Conservation (phyloP, 192 early-diverging fungal genomes). For the Gaertneriomyces sp. region DNA sequence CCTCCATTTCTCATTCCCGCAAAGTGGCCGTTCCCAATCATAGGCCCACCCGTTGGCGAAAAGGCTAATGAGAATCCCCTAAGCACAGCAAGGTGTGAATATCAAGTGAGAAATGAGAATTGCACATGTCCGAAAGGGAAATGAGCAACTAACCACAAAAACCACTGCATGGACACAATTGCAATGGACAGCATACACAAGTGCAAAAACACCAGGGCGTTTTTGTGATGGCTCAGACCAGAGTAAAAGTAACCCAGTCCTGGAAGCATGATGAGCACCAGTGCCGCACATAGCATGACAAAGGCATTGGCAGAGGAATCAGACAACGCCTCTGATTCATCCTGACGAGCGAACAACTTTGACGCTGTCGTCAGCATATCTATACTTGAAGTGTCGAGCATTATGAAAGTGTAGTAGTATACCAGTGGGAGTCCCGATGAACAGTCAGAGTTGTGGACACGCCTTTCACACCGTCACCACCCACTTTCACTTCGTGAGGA, state of each 20-base stretch:
- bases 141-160: conserved; percentile 53
- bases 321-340: not conserved
- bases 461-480: too few relatives aligned
- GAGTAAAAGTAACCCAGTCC: conserved; percentile 91
- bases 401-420: too few relatives aligned
- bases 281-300: conserved; percentile 63
- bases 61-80: conserved; percentile 77
- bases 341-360: too few relatives aligned
- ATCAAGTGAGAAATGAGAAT: conserved; percentile 67
- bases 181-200: conserved; percentile 71
- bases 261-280: conserved; percentile 73
- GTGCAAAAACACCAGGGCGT: conserved; percentile 82
- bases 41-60: conserved; percentile 58
- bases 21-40: conserved; percentile 81
- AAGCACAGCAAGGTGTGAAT: conserved; percentile 20
- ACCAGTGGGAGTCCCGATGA: too few relatives aligned
- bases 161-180: conserved; percentile 71
- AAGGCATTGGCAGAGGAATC: conserved; percentile 69
- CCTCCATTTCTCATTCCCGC: conserved; percentile 66
- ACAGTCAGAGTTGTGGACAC: too few relatives aligned
- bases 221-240: conserved; percentile 85
- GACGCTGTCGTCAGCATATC: too few relatives aligned
- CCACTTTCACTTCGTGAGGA: too few relatives aligned
- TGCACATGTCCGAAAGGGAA: conserved; percentile 54
- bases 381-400: too few relatives aligned